phyloP scores from a whole-genome alignment of 345 rosid genomes.

The Eucalyptus pauciflora region DNA sequence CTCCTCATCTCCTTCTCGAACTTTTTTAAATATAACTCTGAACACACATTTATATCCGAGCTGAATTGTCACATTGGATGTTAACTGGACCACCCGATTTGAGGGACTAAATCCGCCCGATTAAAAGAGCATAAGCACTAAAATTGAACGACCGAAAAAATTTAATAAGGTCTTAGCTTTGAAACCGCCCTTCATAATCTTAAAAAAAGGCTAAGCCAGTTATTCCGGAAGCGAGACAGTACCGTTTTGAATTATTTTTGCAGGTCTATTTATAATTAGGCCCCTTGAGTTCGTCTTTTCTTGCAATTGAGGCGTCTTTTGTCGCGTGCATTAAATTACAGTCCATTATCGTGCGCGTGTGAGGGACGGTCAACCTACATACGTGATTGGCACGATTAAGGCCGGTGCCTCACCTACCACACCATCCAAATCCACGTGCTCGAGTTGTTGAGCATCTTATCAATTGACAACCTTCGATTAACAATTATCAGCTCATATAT shows the following conservation, averaged over 20 bases:
- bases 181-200: neutral
- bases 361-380: neutral
- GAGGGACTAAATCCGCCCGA: neutral
- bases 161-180: neutral
- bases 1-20: neutral
- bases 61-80: neutral
- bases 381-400: neutral
- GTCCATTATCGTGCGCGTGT: neutral
- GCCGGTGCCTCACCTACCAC: neutral
- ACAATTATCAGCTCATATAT: neutral
- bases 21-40: neutral
- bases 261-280: neutral
- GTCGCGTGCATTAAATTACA: neutral
- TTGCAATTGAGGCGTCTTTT: neutral
- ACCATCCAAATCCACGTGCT: neutral
- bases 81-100: accelerated
- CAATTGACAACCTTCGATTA: neutral
- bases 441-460: neutral
- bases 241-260: neutral
- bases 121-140: neutral
- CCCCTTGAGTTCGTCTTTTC: neutral
- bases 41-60: accelerated
- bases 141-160: neutral
- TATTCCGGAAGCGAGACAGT: neutral
- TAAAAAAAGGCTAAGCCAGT: neutral